A percentile compares a stretch with the other conserved stretches of the same genome.
These are phyloP conservation scores for Capronia epimyces DNA, from an alignment of 2,329 filamentous ascomycete genomes.

Conservation along the genomic window DNA sequence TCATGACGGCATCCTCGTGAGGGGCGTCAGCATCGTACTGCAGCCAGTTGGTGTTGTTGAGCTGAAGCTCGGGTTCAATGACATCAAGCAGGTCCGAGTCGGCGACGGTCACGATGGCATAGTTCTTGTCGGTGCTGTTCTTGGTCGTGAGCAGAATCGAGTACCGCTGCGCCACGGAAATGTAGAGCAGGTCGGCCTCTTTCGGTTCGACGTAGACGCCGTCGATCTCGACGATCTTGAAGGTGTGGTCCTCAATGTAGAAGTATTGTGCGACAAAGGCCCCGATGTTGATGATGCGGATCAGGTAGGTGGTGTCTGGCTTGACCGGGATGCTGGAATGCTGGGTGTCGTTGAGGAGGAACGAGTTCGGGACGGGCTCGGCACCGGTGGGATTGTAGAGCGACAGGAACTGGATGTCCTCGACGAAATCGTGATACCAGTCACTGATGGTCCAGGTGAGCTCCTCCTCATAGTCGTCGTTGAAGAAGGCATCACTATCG, in stretches of 20 bases:
- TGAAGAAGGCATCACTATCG: slow-evolving; percentile 50
- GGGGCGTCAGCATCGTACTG: slow-evolving; percentile 51
- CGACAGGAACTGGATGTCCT: slow-evolving; percentile 46
- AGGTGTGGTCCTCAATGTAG: slow-evolving; percentile 40
- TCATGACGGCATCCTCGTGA: slow-evolving; percentile 30
- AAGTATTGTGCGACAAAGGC: slow-evolving; percentile 58
- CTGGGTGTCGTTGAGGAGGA: slow-evolving; percentile 63
- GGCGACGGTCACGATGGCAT: slow-evolving; percentile 51
- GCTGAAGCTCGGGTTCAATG: slow-evolving; percentile 34
- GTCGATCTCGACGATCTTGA: slow-evolving; percentile 38
- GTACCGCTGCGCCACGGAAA: slow-evolving; percentile 59
- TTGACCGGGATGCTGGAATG: slow-evolving; percentile 55
- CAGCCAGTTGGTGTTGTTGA: slow-evolving; percentile 56
- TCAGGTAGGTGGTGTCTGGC: slow-evolving; percentile 65
- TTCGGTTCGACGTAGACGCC: slow-evolving; percentile 37
- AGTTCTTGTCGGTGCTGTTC: slow-evolving; percentile 55
- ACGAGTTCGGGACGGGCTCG: slow-evolving; percentile 61
- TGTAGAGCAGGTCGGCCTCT: slow-evolving; percentile 57
- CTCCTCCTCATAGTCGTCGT: slow-evolving; percentile 55
- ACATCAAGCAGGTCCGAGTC: slow-evolving; percentile 32
- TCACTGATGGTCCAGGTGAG: slow-evolving; percentile 64
- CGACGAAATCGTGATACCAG: slow-evolving; percentile 62
- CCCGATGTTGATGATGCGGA: slow-evolving; percentile 68
- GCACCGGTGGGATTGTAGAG: slow-evolving; percentile 53
- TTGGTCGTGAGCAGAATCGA: slow-evolving; percentile 47